phyloP scores from a whole-genome alignment of 768 basidiomycete genomes.

The Boletus pseudo-olivaceus region DNA sequence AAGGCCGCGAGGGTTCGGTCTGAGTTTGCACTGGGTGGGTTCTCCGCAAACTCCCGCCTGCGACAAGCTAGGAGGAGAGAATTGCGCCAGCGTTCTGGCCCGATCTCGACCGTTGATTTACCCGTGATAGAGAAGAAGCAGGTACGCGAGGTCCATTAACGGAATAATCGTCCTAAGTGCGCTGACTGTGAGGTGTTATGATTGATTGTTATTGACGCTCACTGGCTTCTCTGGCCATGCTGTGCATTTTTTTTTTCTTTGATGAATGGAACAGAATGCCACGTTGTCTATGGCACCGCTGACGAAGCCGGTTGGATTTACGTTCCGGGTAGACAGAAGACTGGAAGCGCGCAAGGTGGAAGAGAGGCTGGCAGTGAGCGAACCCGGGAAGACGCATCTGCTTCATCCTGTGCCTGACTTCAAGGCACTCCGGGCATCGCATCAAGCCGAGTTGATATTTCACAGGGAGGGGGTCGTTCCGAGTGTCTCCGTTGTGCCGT shows the following conservation, averaged over 20 bases:
- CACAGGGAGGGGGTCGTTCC: constrained; percentile 46
- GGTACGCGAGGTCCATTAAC: constrained; percentile 30
- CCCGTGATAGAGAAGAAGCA: constrained; percentile 28
- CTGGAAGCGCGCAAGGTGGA: constrained; percentile 45
- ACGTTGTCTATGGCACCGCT: constrained; percentile 29
- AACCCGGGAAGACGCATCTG: constrained; percentile 20
- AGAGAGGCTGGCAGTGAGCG: constrained; percentile 26
- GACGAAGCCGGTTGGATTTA: constrained; percentile 51
- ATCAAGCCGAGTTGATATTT: constrained; percentile 33
- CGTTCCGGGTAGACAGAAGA: constrained; percentile 49
- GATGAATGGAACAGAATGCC: constrained; percentile 17
- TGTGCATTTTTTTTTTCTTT: constrained; percentile 18
- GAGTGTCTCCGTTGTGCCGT: constrained; percentile 32
- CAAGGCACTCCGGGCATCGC: constrained; percentile 50
- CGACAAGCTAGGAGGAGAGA: not conserved
- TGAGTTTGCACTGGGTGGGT: not conserved
- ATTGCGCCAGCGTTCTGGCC: constrained; percentile 11
- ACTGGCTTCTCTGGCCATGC: constrained; percentile 1
- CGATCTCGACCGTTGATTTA: constrained; percentile 19
- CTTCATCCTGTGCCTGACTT: constrained; percentile 47
- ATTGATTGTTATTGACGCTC: constrained; percentile 6
- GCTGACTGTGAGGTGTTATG: constrained; percentile 21
- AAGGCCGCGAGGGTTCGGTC: constrained; percentile 1
- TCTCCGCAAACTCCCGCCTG: constrained; percentile 3
- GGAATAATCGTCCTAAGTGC: constrained; percentile 19